phyloP scores from a whole-genome alignment of 306 rosid species.

The Pterocarpus macrocarpus region DNA sequence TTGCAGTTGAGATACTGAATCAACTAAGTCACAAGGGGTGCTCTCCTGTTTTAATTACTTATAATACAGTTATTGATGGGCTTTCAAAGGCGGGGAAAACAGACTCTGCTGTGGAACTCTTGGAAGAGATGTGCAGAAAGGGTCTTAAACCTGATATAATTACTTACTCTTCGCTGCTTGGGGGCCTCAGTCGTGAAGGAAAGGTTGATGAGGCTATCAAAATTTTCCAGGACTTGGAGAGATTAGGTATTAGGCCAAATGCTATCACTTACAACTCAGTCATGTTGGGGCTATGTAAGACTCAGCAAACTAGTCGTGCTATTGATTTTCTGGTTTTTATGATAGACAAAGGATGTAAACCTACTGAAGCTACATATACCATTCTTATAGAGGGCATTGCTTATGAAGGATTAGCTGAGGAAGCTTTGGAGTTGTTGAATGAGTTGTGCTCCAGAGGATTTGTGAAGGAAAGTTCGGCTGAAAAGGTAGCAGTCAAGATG shows the following conservation, averaged over 20 bases:
- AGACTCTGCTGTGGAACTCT: constrained; percentile 70
- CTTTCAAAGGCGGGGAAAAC: constrained; percentile 85
- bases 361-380: constrained; percentile 88
- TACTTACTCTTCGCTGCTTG: constrained; percentile 82
- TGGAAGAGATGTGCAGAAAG: constrained; percentile 78
- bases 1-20: constrained; percentile 84
- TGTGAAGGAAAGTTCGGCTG: constrained; percentile 83
- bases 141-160: constrained; percentile 86
- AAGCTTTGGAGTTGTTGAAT: constrained; percentile 78
- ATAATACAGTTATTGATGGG: constrained; percentile 90
- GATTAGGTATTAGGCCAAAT: constrained; percentile 65
- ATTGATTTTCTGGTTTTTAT: constrained; percentile 82
- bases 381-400: constrained; percentile 95
- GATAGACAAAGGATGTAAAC: constrained; percentile 82
- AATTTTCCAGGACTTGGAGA: constrained; percentile 73
- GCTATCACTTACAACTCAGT: constrained; percentile 73
- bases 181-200: constrained; percentile 90
- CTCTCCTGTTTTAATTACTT: constrained; percentile 89
- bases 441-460: constrained; percentile 78
- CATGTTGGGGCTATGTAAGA: constrained; percentile 91
- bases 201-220: constrained; percentile 75
- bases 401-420: constrained; percentile 84
- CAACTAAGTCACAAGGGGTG: constrained; percentile 87
- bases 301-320: constrained; percentile 73
- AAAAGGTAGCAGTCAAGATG: constrained; percentile 70